Percentiles rank a stretch among this genome's conserved stretches.
Conservation (phyloP, 2,329 filamentous ascomycete genomes). For the Raffaelea ambrosiae region DNA sequence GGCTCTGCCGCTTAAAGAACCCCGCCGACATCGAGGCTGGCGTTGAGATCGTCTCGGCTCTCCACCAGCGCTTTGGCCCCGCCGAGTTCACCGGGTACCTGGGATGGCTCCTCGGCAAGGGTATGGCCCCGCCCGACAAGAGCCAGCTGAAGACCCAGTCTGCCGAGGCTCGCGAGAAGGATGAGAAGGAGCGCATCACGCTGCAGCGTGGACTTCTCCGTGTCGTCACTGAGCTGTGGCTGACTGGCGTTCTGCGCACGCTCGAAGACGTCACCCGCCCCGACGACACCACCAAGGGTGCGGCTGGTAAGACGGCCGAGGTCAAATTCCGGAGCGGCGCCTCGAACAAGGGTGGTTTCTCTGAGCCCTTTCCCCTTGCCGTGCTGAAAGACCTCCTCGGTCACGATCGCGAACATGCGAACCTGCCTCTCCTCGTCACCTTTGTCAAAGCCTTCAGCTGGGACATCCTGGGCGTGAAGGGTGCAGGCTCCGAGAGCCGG, state of each 20-base stretch:
- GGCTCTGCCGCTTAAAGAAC: slow-evolving; percentile 82
- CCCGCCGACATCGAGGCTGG: slow-evolving; percentile 87
- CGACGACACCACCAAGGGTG: slow-evolving; percentile 54
- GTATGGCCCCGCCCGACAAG: slow-evolving; percentile 85
- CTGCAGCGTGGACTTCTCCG: slow-evolving; percentile 80
- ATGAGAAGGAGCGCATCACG: slow-evolving; percentile 86
- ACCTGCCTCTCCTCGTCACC: slow-evolving; percentile 82
- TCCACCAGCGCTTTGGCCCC: slow-evolving; percentile 91
- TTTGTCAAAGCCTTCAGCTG: slow-evolving; percentile 96
- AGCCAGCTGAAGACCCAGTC: slow-evolving; percentile 67
- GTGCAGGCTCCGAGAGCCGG: slow-evolving; percentile 64
- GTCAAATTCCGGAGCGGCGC: slow-evolving; percentile 46
- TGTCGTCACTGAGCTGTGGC: slow-evolving; percentile 92
- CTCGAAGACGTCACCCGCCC: slow-evolving; percentile 58
- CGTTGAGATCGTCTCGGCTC: slow-evolving; percentile 86
- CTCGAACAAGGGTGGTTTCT: slow-evolving; percentile 53
- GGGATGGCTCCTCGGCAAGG: slow-evolving; percentile 86
- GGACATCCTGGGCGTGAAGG: slow-evolving; percentile 81
- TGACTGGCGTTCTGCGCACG: slow-evolving; percentile 79
- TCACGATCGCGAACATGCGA: slow-evolving; percentile 85
- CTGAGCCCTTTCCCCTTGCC: slow-evolving; percentile 91
- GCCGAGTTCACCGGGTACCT: slow-evolving; percentile 84
- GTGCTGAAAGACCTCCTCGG: slow-evolving; percentile 95
- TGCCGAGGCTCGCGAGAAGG: slow-evolving; percentile 79
- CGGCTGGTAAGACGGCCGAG: slow-evolving; percentile 54